Percentiles rank a stretch among this genome's conserved stretches.
phyloP scores from a whole-genome alignment of 2,329 filamentous ascomycete species.

The Sporothrix dimorphospora region DNA sequence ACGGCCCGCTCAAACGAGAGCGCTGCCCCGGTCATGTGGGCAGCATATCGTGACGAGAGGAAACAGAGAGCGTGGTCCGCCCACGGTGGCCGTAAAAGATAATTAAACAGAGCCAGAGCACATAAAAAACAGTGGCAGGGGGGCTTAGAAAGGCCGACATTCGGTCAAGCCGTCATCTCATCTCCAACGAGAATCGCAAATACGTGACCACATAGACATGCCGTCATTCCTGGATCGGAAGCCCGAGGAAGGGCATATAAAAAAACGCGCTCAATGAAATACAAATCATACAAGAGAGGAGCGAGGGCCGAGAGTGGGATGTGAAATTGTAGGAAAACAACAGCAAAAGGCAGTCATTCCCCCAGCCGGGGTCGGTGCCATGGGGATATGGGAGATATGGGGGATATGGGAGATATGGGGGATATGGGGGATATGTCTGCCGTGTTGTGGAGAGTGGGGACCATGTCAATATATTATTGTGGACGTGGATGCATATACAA shows the following conservation, averaged over 20 bases:
- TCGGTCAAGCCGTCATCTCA: too few species aligned
- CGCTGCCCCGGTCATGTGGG: background rate
- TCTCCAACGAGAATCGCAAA: background rate
- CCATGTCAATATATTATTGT: background rate
- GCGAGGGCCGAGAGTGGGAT: too few species aligned
- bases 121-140: background rate
- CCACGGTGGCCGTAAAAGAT: background rate
- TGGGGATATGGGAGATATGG: background rate
- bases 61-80: background rate
- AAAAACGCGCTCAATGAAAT: background rate
- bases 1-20: background rate
- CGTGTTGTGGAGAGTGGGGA: slow-evolving; percentile 12
- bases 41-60: background rate
- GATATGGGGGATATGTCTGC: background rate
- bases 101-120: background rate
- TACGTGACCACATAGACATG: background rate
- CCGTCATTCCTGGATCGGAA: background rate
- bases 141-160: background rate
- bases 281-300: background rate
- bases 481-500: background rate
- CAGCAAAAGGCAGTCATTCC: too few species aligned
- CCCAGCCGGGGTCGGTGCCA: slow-evolving; percentile 3
- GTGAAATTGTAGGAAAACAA: background rate
- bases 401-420: background rate
- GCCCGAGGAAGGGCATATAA: background rate